phyloP scores from a whole-genome alignment of 2,329 filamentous ascomycete genomes.

The Microthyrium microscopicum region DNA sequence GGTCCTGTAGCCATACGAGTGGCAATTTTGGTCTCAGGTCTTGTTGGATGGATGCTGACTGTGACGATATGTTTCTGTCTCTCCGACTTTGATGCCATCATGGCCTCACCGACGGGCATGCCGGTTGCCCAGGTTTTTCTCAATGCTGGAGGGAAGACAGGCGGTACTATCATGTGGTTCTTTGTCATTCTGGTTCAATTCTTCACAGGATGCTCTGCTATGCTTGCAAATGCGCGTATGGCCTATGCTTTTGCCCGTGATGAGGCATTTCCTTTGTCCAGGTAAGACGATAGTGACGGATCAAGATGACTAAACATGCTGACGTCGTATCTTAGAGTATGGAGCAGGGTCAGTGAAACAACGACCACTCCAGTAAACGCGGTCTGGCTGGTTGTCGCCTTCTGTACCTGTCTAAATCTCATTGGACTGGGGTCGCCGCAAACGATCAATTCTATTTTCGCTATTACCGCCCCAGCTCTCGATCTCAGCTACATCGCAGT shows the following conservation, averaged over 20 bases:
- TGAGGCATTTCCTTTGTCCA: slow-evolving; percentile 42
- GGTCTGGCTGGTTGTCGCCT: slow-evolving; percentile 46
- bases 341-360: slow-evolving; percentile 33
- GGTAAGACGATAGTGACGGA: slow-evolving; percentile 17
- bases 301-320: neutral
- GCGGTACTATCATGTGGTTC: slow-evolving; percentile 44
- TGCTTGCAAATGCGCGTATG: slow-evolving; percentile 47
- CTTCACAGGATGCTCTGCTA: slow-evolving; percentile 47
- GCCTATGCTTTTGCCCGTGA: slow-evolving; percentile 45
- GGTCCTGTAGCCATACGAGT: slow-evolving; percentile 43
- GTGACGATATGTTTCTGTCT: slow-evolving; percentile 48
- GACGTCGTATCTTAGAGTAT: slow-evolving; percentile 21
- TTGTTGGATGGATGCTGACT: slow-evolving; percentile 45
- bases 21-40: slow-evolving; percentile 42
- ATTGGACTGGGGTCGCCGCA: slow-evolving; percentile 34
- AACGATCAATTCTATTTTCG: slow-evolving; percentile 34
- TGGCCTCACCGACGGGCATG: slow-evolving; percentile 40
- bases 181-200: slow-evolving; percentile 47
- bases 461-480: slow-evolving; percentile 28
- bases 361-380: slow-evolving; percentile 45
- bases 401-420: slow-evolving; percentile 34
- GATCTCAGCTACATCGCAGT: slow-evolving; percentile 43
- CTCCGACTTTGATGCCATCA: slow-evolving; percentile 38
- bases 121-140: slow-evolving; percentile 42
- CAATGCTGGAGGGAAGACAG: slow-evolving; percentile 39